phyloP scores from a whole-genome alignment of 2,329 filamentous ascomycete species.

The Ophiosphaerella narmari region DNA sequence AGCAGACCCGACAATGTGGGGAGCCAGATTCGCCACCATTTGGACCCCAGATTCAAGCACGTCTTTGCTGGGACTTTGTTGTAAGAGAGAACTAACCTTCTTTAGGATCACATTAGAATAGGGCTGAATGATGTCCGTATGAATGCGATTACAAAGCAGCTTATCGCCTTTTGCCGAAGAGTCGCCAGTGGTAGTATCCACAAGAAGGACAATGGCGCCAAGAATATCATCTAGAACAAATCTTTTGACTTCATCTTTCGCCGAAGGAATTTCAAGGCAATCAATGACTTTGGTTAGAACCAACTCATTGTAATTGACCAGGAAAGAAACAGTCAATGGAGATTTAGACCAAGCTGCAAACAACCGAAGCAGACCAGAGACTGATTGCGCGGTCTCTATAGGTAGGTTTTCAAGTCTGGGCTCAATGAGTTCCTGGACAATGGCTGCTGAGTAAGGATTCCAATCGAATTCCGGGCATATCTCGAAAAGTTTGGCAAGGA shows the following conservation, averaged over 20 bases:
- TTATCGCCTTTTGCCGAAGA: slow-evolving; percentile 53
- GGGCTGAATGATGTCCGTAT: slow-evolving; percentile 59
- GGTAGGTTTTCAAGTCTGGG: slow-evolving; percentile 79
- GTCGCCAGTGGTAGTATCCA: slow-evolving; percentile 10
- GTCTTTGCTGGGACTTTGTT: slow-evolving; percentile 68
- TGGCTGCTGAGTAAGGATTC: slow-evolving; percentile 69
- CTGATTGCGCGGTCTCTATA: slow-evolving; percentile 83
- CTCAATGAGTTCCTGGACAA: slow-evolving; percentile 76
- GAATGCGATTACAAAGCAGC: slow-evolving; percentile 54
- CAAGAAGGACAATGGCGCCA: slow-evolving; percentile 49
- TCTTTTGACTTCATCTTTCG: slow-evolving; percentile 84
- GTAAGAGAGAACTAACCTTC: slow-evolving; percentile 57
- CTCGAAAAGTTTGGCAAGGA: slow-evolving; percentile 76
- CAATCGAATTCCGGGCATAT: slow-evolving; percentile 74
- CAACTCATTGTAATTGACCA: slow-evolving; percentile 63
- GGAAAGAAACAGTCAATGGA: slow-evolving; percentile 68
- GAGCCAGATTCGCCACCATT: slow-evolving; percentile 71
- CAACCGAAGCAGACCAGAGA: slow-evolving; percentile 81
- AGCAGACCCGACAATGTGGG: slow-evolving; percentile 46
- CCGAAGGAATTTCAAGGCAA: slow-evolving; percentile 71
- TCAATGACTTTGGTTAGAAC: slow-evolving; percentile 74
- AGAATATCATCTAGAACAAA: slow-evolving; percentile 78
- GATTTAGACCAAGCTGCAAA: slow-evolving; percentile 80
- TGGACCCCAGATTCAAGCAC: slow-evolving; percentile 80
- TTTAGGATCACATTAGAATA: slow-evolving; percentile 70